Evolutionary conservation across 139 green algal genomes (phyloP).

Genomic region (Coelastrella sp.): DNA sequence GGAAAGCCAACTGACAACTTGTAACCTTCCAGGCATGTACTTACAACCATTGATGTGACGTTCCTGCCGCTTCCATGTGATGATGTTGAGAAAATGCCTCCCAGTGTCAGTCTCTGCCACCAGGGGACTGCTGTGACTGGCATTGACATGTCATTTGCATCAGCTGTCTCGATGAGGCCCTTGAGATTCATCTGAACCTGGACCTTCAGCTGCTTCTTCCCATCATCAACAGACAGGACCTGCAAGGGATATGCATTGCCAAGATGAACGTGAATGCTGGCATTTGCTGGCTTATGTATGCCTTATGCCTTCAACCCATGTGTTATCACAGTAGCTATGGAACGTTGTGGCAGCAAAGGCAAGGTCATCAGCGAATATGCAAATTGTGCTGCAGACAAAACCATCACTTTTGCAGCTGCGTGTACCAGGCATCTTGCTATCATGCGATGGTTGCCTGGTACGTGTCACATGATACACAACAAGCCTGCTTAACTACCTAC

Average conservation of each 20-base stretch:
- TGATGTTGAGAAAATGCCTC: constrained; percentile 7
- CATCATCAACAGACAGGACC: constrained; percentile 29
- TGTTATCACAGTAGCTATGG: too few species aligned
- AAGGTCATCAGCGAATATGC: too few species aligned
- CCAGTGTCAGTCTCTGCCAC: constrained; percentile 41
- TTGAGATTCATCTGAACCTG: constrained; percentile 37
- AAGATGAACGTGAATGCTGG: too few species aligned
- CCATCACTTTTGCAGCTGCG: too few species aligned
- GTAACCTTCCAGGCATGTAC: neutral
- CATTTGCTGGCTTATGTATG: too few species aligned
- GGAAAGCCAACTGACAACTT: neutral
- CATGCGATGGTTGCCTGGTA: too few species aligned
- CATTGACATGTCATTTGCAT: neutral
- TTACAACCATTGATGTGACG: constrained; percentile 36
- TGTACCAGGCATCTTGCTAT: too few species aligned
- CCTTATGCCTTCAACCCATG: too few species aligned
- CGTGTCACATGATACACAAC: too few species aligned
- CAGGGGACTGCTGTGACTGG: neutral
- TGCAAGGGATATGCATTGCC: neutral
- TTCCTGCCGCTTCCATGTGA: constrained; percentile 41
- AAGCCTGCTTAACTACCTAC: too few species aligned
- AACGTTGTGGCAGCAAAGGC: too few species aligned
- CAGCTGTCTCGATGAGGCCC: constrained; percentile 8
- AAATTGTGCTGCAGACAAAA: too few species aligned
- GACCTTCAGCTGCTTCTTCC: constrained; percentile 17